phyloP scores from a whole-genome alignment of 371 early-diverging fungal species.

The Rhizopus microsporus region DNA sequence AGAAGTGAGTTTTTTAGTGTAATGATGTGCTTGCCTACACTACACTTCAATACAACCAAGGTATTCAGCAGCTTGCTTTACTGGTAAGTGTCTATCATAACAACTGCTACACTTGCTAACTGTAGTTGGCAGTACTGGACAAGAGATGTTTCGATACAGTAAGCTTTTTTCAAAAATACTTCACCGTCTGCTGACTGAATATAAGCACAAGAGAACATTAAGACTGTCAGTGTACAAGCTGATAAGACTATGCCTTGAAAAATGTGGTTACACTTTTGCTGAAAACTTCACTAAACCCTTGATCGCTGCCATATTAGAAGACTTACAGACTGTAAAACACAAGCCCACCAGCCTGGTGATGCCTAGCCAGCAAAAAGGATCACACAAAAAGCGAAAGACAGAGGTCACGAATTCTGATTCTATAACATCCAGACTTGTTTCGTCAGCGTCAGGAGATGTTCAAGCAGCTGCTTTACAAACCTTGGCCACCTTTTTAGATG shows the following conservation, averaged over 20 bases:
- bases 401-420: conserved; percentile 45
- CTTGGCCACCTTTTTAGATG: conserved; percentile 20
- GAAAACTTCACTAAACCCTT: conserved; percentile 39
- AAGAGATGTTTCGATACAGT: conserved; percentile 37
- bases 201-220: conserved; percentile 37
- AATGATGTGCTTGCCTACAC: conserved; percentile 42
- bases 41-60: conserved; percentile 42
- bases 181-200: conserved; percentile 41
- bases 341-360: conserved; percentile 12
- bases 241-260: conserved; percentile 44
- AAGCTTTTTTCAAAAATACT: conserved; percentile 44
- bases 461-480: conserved; percentile 33
- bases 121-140: conserved; percentile 31
- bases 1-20: conserved; percentile 39
- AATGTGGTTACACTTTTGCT: conserved; percentile 46
- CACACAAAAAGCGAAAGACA: conserved; percentile 41
- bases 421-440: conserved; percentile 17
- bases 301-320: conserved; percentile 29
- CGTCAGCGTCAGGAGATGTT: conserved; percentile 26
- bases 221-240: conserved; percentile 41
- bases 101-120: background rate
- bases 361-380: conserved; percentile 20
- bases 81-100: conserved; percentile 29
- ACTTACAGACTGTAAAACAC: conserved; percentile 26
- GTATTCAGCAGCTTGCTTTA: conserved; percentile 41